A percentile compares a stretch with the other conserved stretches of the same genome.
phyloP scores from a whole-genome alignment of 192 early-diverging fungal genomes.

The Mortierella claussenii region DNA sequence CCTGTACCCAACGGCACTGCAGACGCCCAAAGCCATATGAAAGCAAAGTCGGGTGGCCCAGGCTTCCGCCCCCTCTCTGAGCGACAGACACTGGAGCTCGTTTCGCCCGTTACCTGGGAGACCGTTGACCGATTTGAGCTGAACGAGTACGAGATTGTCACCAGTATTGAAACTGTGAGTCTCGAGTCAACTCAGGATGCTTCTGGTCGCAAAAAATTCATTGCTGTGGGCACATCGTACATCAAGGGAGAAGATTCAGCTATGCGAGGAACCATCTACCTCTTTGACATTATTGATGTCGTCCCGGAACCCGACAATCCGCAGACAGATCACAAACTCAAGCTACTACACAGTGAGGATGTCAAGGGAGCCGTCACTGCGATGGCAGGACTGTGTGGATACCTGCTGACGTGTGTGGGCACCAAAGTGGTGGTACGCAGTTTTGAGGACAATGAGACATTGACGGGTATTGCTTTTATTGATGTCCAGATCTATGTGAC shows the following conservation, averaged over 20 bases:
- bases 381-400: constrained; percentile 86
- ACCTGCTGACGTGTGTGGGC: constrained; percentile 87
- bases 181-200: constrained; percentile 88
- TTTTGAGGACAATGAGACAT: constrained; percentile 82
- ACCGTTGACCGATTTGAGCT: constrained; percentile 84
- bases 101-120: constrained; percentile 96
- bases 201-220: constrained; percentile 84
- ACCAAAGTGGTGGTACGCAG: constrained; percentile 88
- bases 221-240: constrained; percentile 90
- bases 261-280: constrained; percentile 84
- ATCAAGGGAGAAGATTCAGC: constrained; percentile 92
- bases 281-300: constrained; percentile 97
- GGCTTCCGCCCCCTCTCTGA: constrained; percentile 70
- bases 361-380: constrained; percentile 90
- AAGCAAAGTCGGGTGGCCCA: constrained; percentile 16
- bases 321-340: constrained; percentile 93
- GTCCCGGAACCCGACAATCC: constrained; percentile 95
- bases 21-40: constrained; percentile 33
- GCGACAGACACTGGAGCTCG: constrained; percentile 80
- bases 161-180: constrained; percentile 78
- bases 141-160: constrained; percentile 86
- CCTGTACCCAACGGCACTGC: constrained; percentile 12
- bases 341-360: constrained; percentile 83
- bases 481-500: constrained; percentile 94
- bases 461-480: constrained; percentile 93